Evolutionary conservation across 2,329 filamentous ascomycete species (phyloP).

Genomic region (Cercospora nicotianae): DNA sequence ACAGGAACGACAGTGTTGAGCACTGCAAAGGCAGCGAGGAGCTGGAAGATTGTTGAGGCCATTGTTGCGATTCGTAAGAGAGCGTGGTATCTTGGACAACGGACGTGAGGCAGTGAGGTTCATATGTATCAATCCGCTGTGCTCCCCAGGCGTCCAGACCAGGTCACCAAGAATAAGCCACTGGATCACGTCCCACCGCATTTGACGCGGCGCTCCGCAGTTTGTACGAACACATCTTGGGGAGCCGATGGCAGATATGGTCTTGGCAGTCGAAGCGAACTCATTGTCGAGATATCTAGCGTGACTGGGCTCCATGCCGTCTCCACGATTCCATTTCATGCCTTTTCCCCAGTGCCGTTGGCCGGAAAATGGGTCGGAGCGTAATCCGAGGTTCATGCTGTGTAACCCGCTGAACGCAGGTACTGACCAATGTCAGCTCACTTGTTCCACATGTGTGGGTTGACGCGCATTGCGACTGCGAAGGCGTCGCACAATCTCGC

Average conservation of each 20-base stretch:
- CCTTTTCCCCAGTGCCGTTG: background rate
- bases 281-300: background rate
- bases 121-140: background rate
- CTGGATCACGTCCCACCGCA: background rate
- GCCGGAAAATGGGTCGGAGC: background rate
- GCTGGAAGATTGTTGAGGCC: background rate
- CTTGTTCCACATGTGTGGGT: background rate
- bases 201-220: background rate
- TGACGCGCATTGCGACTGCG: background rate
- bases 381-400: background rate
- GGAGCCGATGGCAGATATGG: constrained; percentile 3
- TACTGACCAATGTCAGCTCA: constrained; percentile 1
- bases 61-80: background rate
- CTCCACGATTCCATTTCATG: background rate
- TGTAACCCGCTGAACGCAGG: background rate
- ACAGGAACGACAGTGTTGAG: background rate
- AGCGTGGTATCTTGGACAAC: background rate
- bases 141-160: background rate
- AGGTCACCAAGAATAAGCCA: background rate
- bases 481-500: constrained; percentile 2
- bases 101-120: background rate
- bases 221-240: background rate
- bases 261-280: background rate
- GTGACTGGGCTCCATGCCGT: background rate
- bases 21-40: background rate